Conservation (phyloP, 2,329 filamentous ascomycete genomes). For the Pseudogymnoascus sp. region DNA sequence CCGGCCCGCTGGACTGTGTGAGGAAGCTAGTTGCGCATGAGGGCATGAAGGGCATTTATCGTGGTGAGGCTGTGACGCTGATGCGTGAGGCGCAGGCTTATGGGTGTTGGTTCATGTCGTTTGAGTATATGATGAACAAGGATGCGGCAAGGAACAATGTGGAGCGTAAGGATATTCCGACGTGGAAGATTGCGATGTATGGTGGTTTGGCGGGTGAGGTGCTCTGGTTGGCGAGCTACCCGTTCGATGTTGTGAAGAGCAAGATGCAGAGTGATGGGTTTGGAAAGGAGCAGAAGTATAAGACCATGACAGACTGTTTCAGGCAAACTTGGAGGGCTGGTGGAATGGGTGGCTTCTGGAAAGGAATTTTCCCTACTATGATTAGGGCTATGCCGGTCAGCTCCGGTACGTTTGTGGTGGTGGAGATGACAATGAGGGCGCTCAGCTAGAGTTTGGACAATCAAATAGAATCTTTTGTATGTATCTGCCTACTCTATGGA, state of each 20-base stretch:
- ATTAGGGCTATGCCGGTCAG: slow-evolving; percentile 95
- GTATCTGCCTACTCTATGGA: not conserved
- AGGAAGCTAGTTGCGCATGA: slow-evolving; percentile 66
- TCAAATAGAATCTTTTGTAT: not conserved
- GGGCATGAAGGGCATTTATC: slow-evolving; percentile 72
- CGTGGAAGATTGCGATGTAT: slow-evolving; percentile 82
- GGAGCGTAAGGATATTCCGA: slow-evolving; percentile 69
- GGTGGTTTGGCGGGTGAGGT: slow-evolving; percentile 90
- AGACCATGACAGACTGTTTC: slow-evolving; percentile 84
- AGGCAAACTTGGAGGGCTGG: slow-evolving; percentile 71
- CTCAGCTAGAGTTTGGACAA: slow-evolving; percentile 3
- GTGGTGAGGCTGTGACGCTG: slow-evolving; percentile 79
- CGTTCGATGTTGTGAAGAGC: slow-evolving; percentile 96
- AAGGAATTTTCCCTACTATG: slow-evolving; percentile 82
- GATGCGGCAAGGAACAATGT: slow-evolving; percentile 74
- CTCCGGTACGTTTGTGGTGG: slow-evolving; percentile 92
- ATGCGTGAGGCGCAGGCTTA: slow-evolving; percentile 90
- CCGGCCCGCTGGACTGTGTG: slow-evolving; percentile 83
- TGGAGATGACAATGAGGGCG: slow-evolving; percentile 59
- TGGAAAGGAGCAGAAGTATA: slow-evolving; percentile 63
- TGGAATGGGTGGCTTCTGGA: slow-evolving; percentile 85
- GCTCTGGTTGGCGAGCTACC: slow-evolving; percentile 89
- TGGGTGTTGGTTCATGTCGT: slow-evolving; percentile 89
- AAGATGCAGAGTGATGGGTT: slow-evolving; percentile 99
- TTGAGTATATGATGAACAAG: slow-evolving; percentile 92